phyloP scores from a whole-genome alignment of 768 basidiomycete species.

The Suillus sp. region DNA sequence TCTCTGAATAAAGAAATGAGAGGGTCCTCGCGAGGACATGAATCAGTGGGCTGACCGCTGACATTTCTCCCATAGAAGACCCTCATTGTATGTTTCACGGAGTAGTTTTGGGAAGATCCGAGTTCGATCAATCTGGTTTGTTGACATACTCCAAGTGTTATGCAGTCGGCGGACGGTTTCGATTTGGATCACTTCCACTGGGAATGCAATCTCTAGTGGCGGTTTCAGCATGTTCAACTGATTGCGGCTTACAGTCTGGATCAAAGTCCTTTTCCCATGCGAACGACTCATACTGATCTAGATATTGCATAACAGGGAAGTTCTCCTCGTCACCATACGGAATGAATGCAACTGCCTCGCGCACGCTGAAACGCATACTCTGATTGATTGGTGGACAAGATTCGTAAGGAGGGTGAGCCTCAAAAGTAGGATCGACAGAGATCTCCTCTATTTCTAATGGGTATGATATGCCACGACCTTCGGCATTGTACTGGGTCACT shows the following conservation, averaged over 20 bases:
- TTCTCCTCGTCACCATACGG: slow-evolving; percentile 50
- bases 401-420: slow-evolving; percentile 41
- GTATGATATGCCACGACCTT: slow-evolving; percentile 3
- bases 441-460: slow-evolving; percentile 19
- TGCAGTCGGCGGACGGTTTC: slow-evolving; percentile 46
- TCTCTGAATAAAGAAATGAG: slow-evolving; percentile 34
- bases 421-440: slow-evolving; percentile 15
- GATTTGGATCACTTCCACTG: slow-evolving; percentile 52
- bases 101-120: slow-evolving; percentile 27
- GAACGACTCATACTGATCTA: slow-evolving; percentile 28
- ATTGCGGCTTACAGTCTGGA: slow-evolving; percentile 48
- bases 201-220: not conserved
- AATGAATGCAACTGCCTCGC: slow-evolving; percentile 32
- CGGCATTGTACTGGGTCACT: slow-evolving; percentile 16
- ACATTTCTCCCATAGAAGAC: slow-evolving; percentile 44
- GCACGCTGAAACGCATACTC: slow-evolving; percentile 27
- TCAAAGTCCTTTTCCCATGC: slow-evolving; percentile 45
- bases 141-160: slow-evolving; percentile 29
- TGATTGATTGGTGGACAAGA: slow-evolving; percentile 46
- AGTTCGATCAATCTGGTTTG: slow-evolving; percentile 39
- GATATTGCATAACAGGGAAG: slow-evolving; percentile 36
- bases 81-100: slow-evolving; percentile 28
- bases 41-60: slow-evolving; percentile 40
- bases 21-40: not conserved
- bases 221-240: not conserved